phyloP scores from a whole-genome alignment of 192 early-diverging fungal genomes.

The Obelidium mucronatum region DNA sequence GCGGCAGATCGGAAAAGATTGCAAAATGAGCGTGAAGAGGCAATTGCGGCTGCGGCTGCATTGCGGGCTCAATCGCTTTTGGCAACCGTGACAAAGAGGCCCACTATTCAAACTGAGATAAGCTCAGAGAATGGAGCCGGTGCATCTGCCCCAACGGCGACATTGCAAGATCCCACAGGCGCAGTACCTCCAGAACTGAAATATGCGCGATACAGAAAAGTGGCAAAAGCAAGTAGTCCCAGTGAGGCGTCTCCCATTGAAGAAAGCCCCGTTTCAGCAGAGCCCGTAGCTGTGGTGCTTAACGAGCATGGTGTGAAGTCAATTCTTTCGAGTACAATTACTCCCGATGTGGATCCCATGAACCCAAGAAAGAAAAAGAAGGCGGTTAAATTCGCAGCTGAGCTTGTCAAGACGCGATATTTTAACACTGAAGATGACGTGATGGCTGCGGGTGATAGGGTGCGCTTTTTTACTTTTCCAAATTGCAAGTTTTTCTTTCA shows the following conservation, averaged over 20 bases:
- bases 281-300: neutral
- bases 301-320: neutral
- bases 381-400: constrained; percentile 13
- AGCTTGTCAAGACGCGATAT: constrained; percentile 19
- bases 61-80: too few relatives aligned
- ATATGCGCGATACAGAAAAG: too few relatives aligned
- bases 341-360: constrained; percentile 9
- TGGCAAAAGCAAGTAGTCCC: too few relatives aligned
- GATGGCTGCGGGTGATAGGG: neutral
- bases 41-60: constrained; percentile 4
- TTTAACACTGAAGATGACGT: constrained; percentile 23
- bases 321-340: neutral
- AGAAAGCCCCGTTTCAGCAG: too few relatives aligned
- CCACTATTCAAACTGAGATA: too few relatives aligned
- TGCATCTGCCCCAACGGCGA: too few relatives aligned
- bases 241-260: too few relatives aligned
- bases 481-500: neutral
- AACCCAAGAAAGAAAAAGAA: constrained; percentile 13
- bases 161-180: too few relatives aligned
- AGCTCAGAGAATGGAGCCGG: too few relatives aligned
- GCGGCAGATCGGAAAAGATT: neutral
- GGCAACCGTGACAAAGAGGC: too few relatives aligned
- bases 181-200: too few relatives aligned
- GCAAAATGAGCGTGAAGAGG: constrained; percentile 16
- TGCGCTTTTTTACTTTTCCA: neutral